These are phyloP conservation scores for Aureobasidium zeae DNA, from an alignment of 2,329 filamentous ascomycete genomes.

Conservation along the genomic window DNA sequence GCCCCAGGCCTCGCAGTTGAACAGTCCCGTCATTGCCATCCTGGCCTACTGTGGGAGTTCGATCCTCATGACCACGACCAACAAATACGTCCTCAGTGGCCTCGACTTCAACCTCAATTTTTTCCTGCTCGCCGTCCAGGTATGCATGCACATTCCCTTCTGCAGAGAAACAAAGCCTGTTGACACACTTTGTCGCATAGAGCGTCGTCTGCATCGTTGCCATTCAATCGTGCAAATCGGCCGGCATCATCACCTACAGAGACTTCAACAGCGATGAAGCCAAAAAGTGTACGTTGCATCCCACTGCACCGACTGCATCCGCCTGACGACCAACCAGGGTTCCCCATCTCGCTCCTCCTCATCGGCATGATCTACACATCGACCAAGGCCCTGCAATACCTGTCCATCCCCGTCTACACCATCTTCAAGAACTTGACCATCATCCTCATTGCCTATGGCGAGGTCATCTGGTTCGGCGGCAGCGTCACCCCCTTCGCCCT, in stretches of 20 bases:
- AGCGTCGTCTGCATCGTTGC: slow-evolving; percentile 79
- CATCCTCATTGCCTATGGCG: slow-evolving; percentile 95
- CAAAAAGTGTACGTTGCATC: slow-evolving; percentile 66
- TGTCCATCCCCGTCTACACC: slow-evolving; percentile 96
- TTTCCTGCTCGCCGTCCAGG: slow-evolving; percentile 86
- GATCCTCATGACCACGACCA: slow-evolving; percentile 99
- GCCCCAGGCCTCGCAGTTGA: slow-evolving; percentile 30
- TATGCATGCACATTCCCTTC: slow-evolving; percentile 38
- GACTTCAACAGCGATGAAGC: slow-evolving; percentile 85
- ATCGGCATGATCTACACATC: slow-evolving; percentile 99
- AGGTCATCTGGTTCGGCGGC: slow-evolving; percentile 96
- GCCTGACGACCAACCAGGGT: slow-evolving; percentile 51
- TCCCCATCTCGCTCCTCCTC: slow-evolving; percentile 87
- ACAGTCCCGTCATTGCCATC: slow-evolving; percentile 67
- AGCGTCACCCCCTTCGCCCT: slow-evolving; percentile 79
- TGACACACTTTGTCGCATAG: slow-evolving; percentile 38
- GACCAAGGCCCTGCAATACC: slow-evolving; percentile 89
- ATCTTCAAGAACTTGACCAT: slow-evolving; percentile 99
- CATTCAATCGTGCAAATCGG: slow-evolving; percentile 72
- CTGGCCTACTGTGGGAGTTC: slow-evolving; percentile 86
- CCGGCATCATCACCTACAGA: slow-evolving; percentile 70
- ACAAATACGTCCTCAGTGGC: slow-evolving; percentile 95
- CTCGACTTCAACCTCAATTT: slow-evolving; percentile 91
- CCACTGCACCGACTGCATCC: background rate
- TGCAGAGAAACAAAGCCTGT: slow-evolving; percentile 3